These are phyloP conservation scores for Candida sakaeoensis DNA, from an alignment of 805 yeast species.

Conservation along the genomic window DNA sequence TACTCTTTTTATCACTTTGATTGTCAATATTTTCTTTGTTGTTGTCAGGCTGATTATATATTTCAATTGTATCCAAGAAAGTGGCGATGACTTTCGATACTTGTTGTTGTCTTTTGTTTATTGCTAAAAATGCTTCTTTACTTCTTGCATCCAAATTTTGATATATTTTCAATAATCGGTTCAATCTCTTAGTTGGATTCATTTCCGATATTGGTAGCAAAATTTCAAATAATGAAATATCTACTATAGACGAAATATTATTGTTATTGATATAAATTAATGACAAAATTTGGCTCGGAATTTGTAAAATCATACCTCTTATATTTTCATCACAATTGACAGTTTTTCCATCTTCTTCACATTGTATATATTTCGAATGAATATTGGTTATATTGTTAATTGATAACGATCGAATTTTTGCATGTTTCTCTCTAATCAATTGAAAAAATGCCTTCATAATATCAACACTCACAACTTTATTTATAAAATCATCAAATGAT, in stretches of 20 bases:
- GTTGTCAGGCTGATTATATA: slow-evolving; percentile 19
- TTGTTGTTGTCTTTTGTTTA: slow-evolving; percentile 65
- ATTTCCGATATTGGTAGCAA: slow-evolving; percentile 52
- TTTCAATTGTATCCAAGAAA: slow-evolving; percentile 48
- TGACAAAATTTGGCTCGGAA: slow-evolving; percentile 65
- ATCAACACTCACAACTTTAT: slow-evolving; percentile 42
- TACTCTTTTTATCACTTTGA: slow-evolving; percentile 15
- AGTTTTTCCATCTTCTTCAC: slow-evolving; percentile 12
- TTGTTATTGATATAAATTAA: slow-evolving; percentile 72
- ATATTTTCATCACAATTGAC: slow-evolving; percentile 26
- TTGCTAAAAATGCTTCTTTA: slow-evolving; percentile 61
- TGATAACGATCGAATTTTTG: slow-evolving; percentile 59
- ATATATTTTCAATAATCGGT: slow-evolving; percentile 49
- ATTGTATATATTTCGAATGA: slow-evolving; percentile 44
- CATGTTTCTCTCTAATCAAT: slow-evolving; percentile 67
- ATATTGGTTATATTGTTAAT: slow-evolving; percentile 52
- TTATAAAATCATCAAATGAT: slow-evolving; percentile 44
- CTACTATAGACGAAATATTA: slow-evolving; percentile 63
- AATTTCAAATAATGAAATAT: slow-evolving; percentile 54
- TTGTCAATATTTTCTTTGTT: slow-evolving; percentile 18
- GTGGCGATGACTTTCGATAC: slow-evolving; percentile 48
- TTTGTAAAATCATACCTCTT: slow-evolving; percentile 36
- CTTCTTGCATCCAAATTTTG: slow-evolving; percentile 53
- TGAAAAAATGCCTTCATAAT: slow-evolving; percentile 55
- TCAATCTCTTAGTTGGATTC: slow-evolving; percentile 45